Conservation (phyloP, 257 asterid species). For the Leptodermis oblonga region DNA sequence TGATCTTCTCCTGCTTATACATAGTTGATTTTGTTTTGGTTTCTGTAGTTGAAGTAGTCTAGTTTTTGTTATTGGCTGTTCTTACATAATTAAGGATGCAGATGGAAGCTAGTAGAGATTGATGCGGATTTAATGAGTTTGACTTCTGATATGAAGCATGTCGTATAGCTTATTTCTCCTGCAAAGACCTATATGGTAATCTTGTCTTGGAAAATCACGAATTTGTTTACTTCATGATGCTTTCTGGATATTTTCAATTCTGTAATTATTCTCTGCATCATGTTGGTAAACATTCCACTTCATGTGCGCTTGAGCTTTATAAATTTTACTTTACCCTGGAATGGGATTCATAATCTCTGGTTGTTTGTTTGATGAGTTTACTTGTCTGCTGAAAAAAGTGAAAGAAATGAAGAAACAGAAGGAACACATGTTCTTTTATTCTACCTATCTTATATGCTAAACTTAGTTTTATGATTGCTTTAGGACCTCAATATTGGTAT, state of each 20-base stretch:
- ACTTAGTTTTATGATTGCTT: slow-evolving; percentile 11
- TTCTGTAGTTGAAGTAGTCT: neutral
- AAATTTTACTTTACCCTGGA: neutral
- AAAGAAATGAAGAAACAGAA: neutral
- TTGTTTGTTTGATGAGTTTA: slow-evolving; percentile 5
- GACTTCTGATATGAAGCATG: slow-evolving; percentile 75
- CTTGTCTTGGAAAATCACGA: slow-evolving; percentile 10
- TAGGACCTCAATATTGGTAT: slow-evolving; percentile 94
- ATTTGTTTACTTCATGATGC: neutral
- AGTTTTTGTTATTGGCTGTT: neutral
- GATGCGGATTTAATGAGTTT: slow-evolving; percentile 72
- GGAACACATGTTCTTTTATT: neutral
- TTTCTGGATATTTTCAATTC: neutral
- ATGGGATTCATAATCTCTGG: neutral
- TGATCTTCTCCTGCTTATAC: neutral
- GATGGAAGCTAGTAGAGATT: slow-evolving; percentile 95
- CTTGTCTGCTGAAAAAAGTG: neutral
- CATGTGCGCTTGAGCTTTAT: neutral
- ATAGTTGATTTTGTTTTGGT: neutral
- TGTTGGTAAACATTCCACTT: neutral
- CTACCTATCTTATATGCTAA: neutral
- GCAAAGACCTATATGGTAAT: slow-evolving; percentile 89
- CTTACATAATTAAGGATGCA: slow-evolving; percentile 31
- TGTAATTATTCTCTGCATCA: neutral
- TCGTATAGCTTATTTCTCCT: slow-evolving; percentile 78